Evolutionary conservation across 2,329 filamentous ascomycete genomes (phyloP).

Genomic region (Diplodia seriata): DNA sequence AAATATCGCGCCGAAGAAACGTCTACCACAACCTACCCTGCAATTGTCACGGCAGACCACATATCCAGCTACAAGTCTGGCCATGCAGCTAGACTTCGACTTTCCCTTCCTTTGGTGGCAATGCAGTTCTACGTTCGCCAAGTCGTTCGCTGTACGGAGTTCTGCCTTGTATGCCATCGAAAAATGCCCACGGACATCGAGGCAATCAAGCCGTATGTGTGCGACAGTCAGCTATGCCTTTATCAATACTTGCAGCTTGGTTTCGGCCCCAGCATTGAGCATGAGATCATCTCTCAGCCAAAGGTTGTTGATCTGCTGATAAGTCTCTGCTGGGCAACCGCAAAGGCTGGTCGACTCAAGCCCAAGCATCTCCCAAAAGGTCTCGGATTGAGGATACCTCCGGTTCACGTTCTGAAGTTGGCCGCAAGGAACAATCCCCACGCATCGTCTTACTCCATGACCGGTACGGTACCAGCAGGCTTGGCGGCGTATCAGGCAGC

Average conservation of each 20-base stretch:
- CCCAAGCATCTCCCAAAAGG: slow-evolving; percentile 57
- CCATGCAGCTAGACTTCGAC: slow-evolving; percentile 38
- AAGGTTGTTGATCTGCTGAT: slow-evolving; percentile 84
- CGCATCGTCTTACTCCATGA: neutral
- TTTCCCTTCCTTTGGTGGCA: slow-evolving; percentile 63
- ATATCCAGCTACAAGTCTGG: slow-evolving; percentile 43
- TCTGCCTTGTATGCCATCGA: slow-evolving; percentile 84
- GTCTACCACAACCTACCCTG: slow-evolving; percentile 48
- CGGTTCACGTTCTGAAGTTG: slow-evolving; percentile 36
- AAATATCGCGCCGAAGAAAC: slow-evolving; percentile 5
- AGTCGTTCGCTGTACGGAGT: slow-evolving; percentile 81
- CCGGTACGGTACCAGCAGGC: neutral
- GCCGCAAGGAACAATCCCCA: neutral
- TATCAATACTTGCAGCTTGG: slow-evolving; percentile 90
- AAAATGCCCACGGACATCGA: slow-evolving; percentile 70
- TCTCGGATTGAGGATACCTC: slow-evolving; percentile 61
- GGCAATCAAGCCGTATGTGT: slow-evolving; percentile 77
- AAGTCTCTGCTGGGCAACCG: slow-evolving; percentile 76
- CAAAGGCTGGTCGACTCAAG: slow-evolving; percentile 39
- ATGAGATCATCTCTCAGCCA: slow-evolving; percentile 80
- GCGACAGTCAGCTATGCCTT: slow-evolving; percentile 74
- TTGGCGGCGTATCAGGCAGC: no score
- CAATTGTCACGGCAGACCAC: slow-evolving; percentile 60
- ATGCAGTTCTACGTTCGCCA: slow-evolving; percentile 82
- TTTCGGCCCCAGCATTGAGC: slow-evolving; percentile 83